Percentiles rank a stretch among this genome's conserved stretches.
Evolutionary conservation across 2,329 filamentous ascomycete genomes (phyloP).

Genomic region (Fusarium euwallaceae): DNA sequence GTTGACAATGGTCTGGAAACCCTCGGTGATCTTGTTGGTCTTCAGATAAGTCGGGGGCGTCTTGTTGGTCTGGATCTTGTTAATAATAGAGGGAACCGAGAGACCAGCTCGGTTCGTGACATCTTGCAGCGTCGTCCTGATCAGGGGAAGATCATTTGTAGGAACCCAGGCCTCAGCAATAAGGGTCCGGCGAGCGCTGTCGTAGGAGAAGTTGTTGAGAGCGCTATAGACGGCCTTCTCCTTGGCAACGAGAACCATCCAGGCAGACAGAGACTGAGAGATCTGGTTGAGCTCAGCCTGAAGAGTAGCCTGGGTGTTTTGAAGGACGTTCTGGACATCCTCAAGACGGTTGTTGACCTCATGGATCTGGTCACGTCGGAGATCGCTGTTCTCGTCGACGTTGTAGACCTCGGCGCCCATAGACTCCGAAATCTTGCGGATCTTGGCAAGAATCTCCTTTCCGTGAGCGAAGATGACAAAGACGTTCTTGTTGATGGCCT

Average conservation of each 20-base stretch:
- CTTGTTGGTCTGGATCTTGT: constrained; percentile 97
- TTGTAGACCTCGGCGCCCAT: constrained; percentile 96
- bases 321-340: constrained; percentile 91
- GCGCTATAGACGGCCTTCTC: constrained; percentile 98
- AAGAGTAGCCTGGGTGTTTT: constrained; percentile 94
- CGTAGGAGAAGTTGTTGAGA: constrained; percentile 96
- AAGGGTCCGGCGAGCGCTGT: constrained; percentile 92
- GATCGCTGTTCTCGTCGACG: constrained; percentile 96
- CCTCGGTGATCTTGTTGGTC: constrained; percentile 98
- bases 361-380: constrained; percentile 94
- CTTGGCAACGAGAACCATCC: constrained; percentile 98
- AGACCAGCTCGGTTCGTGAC: constrained; percentile 96
- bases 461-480: constrained; percentile 99
- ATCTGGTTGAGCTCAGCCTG: constrained; percentile 95
- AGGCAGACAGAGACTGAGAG: constrained; percentile 89
- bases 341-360: constrained; percentile 95
- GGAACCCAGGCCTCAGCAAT: constrained; percentile 99
- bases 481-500: constrained; percentile 94
- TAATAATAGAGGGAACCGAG: constrained; percentile 98
- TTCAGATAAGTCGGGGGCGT: constrained; percentile 97
- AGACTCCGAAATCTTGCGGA: constrained; percentile 98
- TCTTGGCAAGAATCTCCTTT: constrained; percentile 98
- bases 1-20: constrained; percentile 98
- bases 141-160: constrained; percentile 87
- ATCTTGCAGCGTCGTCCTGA: constrained; percentile 94